Evolutionary conservation across 2,329 filamentous ascomycete genomes (phyloP).

Genomic region (Nothomitra cinnamomea): DNA sequence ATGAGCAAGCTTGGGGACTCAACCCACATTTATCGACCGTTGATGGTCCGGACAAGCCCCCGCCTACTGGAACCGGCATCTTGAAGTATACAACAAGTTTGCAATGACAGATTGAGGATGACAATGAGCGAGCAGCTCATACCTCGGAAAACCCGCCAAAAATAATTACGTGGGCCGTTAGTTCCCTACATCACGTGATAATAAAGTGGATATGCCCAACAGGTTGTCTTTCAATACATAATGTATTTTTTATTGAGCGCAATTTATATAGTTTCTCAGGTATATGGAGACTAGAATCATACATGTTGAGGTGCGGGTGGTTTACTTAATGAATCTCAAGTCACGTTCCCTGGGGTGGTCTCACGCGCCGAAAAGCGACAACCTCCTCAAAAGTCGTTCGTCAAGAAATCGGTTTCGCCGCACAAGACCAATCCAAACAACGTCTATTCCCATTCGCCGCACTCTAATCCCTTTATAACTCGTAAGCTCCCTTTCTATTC

Average conservation of each 20-base stretch:
- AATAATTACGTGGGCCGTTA: background rate
- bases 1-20: background rate
- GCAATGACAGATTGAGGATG: background rate
- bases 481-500: background rate
- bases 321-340: background rate
- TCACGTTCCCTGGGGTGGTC: background rate
- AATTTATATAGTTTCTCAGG: too few relatives aligned
- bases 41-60: constrained; percentile 39
- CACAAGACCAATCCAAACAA: background rate
- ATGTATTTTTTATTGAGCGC: too few relatives aligned
- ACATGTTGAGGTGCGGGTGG: background rate
- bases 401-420: background rate
- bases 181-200: too few relatives aligned
- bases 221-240: too few relatives aligned
- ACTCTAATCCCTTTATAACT: background rate
- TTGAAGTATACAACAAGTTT: constrained; percentile 10
- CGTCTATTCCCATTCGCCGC: background rate
- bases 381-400: constrained; percentile 1
- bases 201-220: too few relatives aligned
- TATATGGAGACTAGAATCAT: background rate
- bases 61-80: constrained; percentile 41
- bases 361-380: constrained; percentile 2
- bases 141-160: background rate
- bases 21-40: constrained; percentile 53
- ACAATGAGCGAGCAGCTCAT: background rate